phyloP scores from a whole-genome alignment of 2,329 filamentous ascomycete species.

The Sordariomycetes sp. region DNA sequence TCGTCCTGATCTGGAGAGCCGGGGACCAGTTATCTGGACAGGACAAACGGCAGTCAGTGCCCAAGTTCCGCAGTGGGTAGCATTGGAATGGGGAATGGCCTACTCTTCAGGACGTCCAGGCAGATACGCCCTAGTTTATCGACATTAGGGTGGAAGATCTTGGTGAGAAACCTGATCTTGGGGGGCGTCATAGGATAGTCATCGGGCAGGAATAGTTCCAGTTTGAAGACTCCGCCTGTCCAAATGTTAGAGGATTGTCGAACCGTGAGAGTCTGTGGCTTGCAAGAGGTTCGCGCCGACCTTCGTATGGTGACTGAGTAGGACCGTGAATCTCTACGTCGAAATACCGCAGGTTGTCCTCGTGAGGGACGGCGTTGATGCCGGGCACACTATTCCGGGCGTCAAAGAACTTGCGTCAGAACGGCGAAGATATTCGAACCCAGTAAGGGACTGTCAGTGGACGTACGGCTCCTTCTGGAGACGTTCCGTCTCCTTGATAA shows the following conservation, averaged over 20 bases:
- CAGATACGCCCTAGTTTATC: conserved; percentile 97
- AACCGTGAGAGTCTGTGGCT: background rate
- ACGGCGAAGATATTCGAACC: background rate
- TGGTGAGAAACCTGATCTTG: conserved; percentile 96
- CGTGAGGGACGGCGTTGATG: conserved; percentile 90
- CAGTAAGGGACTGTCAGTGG: background rate
- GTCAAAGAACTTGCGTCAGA: background rate
- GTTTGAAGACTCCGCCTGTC: conserved; percentile 75
- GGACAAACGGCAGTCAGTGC: conserved; percentile 6
- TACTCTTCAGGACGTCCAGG: conserved; percentile 93
- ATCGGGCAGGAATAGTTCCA: conserved; percentile 94
- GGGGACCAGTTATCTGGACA: conserved; percentile 93
- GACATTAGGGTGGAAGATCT: conserved; percentile 99
- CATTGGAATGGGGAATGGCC: background rate
- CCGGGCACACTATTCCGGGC: conserved; percentile 64
- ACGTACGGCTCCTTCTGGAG: conserved; percentile 91
- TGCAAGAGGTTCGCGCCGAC: conserved; percentile 31
- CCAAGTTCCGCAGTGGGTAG: background rate
- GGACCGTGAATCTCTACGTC: conserved; percentile 95
- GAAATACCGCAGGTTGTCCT: conserved; percentile 96
- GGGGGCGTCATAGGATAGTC: conserved; percentile 99
- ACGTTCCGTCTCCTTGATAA: conserved; percentile 96
- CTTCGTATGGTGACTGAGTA: conserved; percentile 87
- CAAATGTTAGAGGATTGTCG: background rate
- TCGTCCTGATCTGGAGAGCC: conserved; percentile 93